Percentiles rank a stretch among this genome's conserved stretches.
Evolutionary conservation across 1,284 basidiomycete genomes (phyloP).

Genomic region (Naganishia sp.): DNA sequence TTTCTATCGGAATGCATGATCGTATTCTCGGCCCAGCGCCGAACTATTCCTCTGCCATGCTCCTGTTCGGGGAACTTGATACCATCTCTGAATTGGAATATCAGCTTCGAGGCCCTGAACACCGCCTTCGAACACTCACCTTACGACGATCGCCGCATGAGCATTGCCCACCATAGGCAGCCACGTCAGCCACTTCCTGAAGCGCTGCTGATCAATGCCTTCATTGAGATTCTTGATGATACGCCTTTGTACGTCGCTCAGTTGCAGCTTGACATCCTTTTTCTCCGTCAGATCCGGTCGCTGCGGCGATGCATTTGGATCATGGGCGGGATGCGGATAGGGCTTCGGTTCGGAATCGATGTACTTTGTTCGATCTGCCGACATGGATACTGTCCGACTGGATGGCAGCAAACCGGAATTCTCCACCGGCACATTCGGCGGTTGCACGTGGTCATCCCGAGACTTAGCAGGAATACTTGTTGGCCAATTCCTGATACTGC

Average conservation of each 20-base stretch:
- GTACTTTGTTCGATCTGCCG: conserved; percentile 3
- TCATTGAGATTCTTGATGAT: conserved; percentile 47
- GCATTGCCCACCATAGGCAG: conserved; percentile 47
- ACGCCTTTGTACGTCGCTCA: conserved; percentile 43
- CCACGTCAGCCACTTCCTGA: conserved; percentile 46
- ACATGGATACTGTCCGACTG: neutral
- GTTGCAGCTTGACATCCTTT: conserved; percentile 35
- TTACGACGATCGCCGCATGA: conserved; percentile 43
- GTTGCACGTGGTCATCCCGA: neutral
- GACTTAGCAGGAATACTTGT: neutral
- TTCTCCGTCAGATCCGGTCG: conserved; percentile 18
- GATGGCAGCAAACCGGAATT: no score
- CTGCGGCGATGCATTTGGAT: conserved; percentile 29
- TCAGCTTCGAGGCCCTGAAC: neutral
- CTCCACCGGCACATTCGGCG: neutral
- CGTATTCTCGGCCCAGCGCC: conserved; percentile 41
- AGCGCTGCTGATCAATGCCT: conserved; percentile 27
- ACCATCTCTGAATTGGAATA: conserved; percentile 39
- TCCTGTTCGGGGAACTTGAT: conserved; percentile 43
- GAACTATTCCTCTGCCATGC: conserved; percentile 45
- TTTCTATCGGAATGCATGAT: conserved; percentile 22
- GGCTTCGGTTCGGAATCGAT: conserved; percentile 2
- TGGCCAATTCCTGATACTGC: conserved; percentile 8
- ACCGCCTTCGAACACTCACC: conserved; percentile 38
- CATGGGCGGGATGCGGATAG: conserved; percentile 25